A percentile compares a stretch with the other conserved stretches of the same genome.
Evolutionary conservation across 352 stramenopile species (phyloP).

Genomic region (Globisporangium cylindrosporum): DNA sequence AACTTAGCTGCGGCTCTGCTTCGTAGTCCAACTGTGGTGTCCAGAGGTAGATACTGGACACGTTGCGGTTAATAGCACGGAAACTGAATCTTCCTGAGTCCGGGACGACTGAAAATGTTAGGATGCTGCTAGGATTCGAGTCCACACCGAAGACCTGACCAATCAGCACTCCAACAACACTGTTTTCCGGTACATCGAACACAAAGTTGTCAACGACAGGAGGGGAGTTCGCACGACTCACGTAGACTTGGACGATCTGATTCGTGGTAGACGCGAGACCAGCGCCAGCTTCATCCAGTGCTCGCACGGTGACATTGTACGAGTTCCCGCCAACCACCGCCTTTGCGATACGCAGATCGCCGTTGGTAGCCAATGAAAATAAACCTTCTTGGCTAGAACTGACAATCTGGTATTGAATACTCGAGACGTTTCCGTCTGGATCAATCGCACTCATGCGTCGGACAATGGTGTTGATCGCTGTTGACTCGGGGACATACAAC

Average conservation of each 20-base stretch:
- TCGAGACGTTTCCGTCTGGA: background rate
- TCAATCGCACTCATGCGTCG: constrained; percentile 6
- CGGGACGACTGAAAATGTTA: constrained; percentile 41
- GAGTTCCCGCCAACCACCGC: background rate
- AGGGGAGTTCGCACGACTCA: constrained; percentile 5
- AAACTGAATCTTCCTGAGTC: constrained; percentile 27
- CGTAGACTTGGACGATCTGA: constrained; percentile 8
- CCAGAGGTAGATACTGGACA: constrained; percentile 34
- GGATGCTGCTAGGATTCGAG: constrained; percentile 31
- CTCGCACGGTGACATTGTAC: constrained; percentile 9
- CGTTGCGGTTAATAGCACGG: constrained; percentile 20
- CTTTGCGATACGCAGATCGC: background rate
- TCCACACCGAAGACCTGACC: constrained; percentile 33
- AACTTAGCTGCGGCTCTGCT: constrained; percentile 23
- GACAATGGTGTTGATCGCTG: background rate
- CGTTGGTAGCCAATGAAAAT: background rate
- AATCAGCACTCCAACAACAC: constrained; percentile 23
- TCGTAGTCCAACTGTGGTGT: constrained; percentile 35
- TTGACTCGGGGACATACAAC: constrained; percentile 15
- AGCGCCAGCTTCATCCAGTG: constrained; percentile 5
- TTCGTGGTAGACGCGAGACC: constrained; percentile 8
- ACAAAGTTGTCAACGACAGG: constrained; percentile 9
- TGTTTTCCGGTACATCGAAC: constrained; percentile 9
- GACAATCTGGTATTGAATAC: constrained; percentile 10
- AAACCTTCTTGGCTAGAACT: background rate